These are phyloP conservation scores for Aureobasidium namibiae DNA, from an alignment of 2,329 filamentous ascomycete genomes.

Conservation along the genomic window DNA sequence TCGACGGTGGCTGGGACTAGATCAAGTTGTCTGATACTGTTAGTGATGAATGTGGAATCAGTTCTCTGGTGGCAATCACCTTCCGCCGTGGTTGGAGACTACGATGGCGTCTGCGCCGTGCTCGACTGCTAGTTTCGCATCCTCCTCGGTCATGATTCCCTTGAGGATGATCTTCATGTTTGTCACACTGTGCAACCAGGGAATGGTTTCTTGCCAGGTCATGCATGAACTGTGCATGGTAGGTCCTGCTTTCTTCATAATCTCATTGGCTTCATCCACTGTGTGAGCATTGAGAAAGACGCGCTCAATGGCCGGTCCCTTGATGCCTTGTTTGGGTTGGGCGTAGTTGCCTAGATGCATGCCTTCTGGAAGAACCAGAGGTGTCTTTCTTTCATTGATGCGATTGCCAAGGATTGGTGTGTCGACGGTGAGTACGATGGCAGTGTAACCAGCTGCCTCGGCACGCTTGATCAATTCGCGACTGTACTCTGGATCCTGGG, in stretches of 20 bases:
- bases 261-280: slow-evolving; percentile 6
- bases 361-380: slow-evolving; percentile 14
- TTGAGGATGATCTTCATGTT: slow-evolving; percentile 46
- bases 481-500: slow-evolving; percentile 19
- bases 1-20: slow-evolving; percentile 42
- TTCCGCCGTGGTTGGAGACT: slow-evolving; percentile 29
- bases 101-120: slow-evolving; percentile 36
- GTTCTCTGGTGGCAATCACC: neutral
- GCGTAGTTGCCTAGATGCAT: slow-evolving; percentile 20
- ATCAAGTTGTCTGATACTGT: slow-evolving; percentile 42
- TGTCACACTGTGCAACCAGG: slow-evolving; percentile 34
- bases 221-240: slow-evolving; percentile 19
- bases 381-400: slow-evolving; percentile 23
- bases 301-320: neutral
- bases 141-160: slow-evolving; percentile 32
- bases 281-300: slow-evolving; percentile 3
- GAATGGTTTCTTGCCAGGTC: slow-evolving; percentile 41
- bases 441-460: slow-evolving; percentile 24
- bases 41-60: slow-evolving; percentile 29
- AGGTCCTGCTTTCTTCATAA: neutral
- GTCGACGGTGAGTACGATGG: slow-evolving; percentile 24
- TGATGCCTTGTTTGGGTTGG: neutral
- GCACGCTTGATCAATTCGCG: slow-evolving; percentile 20
- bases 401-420: slow-evolving; percentile 26
- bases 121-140: slow-evolving; percentile 37